Conservation (phyloP, 768 basidiomycete species). For the Collybia sp. region DNA sequence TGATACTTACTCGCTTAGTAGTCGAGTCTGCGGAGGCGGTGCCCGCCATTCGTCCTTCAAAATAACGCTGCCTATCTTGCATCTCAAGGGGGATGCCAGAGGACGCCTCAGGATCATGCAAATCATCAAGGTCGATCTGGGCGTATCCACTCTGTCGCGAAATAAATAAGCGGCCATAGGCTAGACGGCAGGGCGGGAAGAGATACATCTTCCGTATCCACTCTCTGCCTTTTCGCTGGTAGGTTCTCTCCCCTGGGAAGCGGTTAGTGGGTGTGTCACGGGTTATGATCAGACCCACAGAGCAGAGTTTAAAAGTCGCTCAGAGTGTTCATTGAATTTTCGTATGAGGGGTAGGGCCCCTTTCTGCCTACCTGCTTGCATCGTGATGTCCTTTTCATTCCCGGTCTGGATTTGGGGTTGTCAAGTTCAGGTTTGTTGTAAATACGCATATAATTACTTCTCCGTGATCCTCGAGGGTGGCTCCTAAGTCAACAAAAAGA, state of each 20-base stretch:
- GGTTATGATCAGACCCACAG: constrained; percentile 36
- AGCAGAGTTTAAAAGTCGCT: constrained; percentile 77
- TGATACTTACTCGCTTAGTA: constrained; percentile 20
- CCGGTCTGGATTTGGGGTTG: constrained; percentile 55
- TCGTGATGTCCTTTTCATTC: constrained; percentile 87
- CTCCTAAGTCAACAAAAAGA: constrained; percentile 78
- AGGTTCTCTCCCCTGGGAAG: constrained; percentile 47
- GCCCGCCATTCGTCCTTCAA: constrained; percentile 57
- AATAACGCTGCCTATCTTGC: constrained; percentile 80
- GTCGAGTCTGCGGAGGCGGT: constrained; percentile 20
- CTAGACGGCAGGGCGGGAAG: neutral
- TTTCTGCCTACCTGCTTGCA: constrained; percentile 90
- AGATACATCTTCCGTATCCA: constrained; percentile 38
- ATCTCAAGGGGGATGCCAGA: constrained; percentile 79
- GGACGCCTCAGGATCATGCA: constrained; percentile 64
- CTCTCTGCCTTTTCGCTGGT: constrained; percentile 56
- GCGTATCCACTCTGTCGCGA: constrained; percentile 29
- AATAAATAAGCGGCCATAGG: constrained; percentile 2
- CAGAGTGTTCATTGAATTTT: constrained; percentile 97
- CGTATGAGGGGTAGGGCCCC: constrained; percentile 89
- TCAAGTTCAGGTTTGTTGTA: neutral
- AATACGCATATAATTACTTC: constrained; percentile 47
- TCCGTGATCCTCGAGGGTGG: constrained; percentile 87
- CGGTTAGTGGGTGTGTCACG: constrained; percentile 1
- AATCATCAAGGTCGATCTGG: constrained; percentile 81